Evolutionary conservation across 73 alveolate species (phyloP).

Genomic region (Tetrahymena borealis): DNA sequence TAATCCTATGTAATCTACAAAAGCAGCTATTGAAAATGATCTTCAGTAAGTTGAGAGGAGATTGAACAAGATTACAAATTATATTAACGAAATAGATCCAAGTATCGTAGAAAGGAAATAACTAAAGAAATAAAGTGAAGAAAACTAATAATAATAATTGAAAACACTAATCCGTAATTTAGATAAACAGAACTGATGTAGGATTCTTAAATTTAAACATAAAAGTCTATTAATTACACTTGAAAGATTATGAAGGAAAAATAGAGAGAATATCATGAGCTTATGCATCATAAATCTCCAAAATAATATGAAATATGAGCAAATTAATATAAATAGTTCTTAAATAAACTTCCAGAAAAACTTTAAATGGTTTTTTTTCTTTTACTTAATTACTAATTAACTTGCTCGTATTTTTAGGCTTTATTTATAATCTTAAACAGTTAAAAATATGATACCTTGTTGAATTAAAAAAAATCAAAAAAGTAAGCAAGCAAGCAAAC

Average conservation of each 20-base stretch:
- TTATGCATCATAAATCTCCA: no score
- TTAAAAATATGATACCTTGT: no score
- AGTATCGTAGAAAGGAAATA: neutral
- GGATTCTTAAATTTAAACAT: neutral
- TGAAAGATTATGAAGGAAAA: neutral
- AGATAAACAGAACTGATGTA: neutral
- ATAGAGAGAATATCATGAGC: no score
- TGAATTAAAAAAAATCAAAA: no score
- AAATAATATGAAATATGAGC: no score
- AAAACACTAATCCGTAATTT: neutral
- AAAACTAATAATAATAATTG: neutral
- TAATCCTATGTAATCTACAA: neutral
- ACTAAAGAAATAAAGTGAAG: neutral
- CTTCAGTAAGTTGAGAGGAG: neutral
- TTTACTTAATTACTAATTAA: no score
- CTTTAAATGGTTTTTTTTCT: no score
- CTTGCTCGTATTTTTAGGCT: no score
- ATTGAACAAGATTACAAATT: neutral
- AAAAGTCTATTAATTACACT: neutral
- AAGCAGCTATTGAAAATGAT: neutral
- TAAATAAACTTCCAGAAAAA: no score
- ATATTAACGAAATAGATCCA: neutral
- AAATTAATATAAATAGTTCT: no score
- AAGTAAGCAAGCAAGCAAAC: no score
- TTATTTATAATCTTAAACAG: no score